Base-by-base conservation (phyloP, 495 filamentous ascomycete species). In the Aspergillus panamensis region DNA sequence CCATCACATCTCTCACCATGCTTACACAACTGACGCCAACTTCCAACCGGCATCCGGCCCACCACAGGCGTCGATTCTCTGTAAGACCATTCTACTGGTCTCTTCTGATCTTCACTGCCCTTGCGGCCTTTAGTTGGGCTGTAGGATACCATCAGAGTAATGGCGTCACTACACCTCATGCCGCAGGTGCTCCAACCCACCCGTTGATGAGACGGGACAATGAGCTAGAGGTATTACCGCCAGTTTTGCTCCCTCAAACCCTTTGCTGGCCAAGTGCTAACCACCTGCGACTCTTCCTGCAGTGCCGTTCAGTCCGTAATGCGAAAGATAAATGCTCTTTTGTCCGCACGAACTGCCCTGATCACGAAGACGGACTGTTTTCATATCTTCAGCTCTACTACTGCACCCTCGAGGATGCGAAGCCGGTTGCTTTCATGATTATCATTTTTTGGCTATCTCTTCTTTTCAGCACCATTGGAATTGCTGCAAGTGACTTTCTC, bases 401-500 rank as follows among this genome's bases (percentile, higher is more conserved):
- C 69, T 99, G 95, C 78, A 73, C 76, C 29, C 74, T 95, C 21
- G 80, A 78, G 48, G 70, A 85, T 60, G 85, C 76, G n/a, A 82
- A 90, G 64, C 84, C 86, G 3, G 49, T 96, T 53, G 91, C 90
- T 19, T 92, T 97, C 63, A 69, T 77, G 5, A 77, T 96, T 31
- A 73, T 99, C 31, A 77, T 87, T 29, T 55, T 85, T 42, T 99
- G 95, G 95, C 77, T 96, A 6, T 88, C 83, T n/a, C 75, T 96
- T 25, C 84, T 97, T 6, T 99, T 99, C 67, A 92, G 87, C 61
- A 97, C 95, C 2, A 96, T 99, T 53, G 95, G 95, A n/a, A 96
- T 97, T 62, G 95, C 95, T 6, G 94, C 95, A 20, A 95, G 89
- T 65, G 95, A 99, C 69, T 99, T 97, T 76, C 90, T 99, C 71